Evolutionary conservation across 768 basidiomycete species (phyloP).

Genomic region (Xerocomus spinulosus): DNA sequence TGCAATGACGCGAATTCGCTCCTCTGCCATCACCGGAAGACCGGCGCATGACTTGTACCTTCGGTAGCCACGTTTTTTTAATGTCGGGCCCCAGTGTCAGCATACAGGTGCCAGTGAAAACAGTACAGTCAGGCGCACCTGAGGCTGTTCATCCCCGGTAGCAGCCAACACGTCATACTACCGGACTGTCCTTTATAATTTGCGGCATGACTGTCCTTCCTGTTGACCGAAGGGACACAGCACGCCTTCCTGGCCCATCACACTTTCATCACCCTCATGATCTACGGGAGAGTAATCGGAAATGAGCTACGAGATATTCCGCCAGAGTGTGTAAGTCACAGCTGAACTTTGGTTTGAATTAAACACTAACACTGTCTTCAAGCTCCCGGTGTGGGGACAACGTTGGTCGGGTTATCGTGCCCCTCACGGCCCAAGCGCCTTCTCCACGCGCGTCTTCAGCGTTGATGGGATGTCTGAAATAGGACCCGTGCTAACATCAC

Average conservation of each 20-base stretch:
- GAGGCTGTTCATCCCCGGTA: conserved; percentile 26
- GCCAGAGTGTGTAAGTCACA: conserved; percentile 23
- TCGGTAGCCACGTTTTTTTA: conserved; percentile 26
- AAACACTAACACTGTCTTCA: conserved; percentile 10
- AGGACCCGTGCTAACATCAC: conserved; percentile 17
- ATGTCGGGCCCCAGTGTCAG: conserved; percentile 15
- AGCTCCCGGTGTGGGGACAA: conserved; percentile 33
- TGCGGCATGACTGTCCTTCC: conserved; percentile 14
- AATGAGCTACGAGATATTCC: conserved; percentile 29
- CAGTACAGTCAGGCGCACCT: conserved; percentile 13
- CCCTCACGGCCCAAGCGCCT: conserved; percentile 26
- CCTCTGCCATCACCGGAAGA: conserved; percentile 14
- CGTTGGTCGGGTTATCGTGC: conserved; percentile 23
- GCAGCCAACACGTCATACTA: conserved; percentile 19
- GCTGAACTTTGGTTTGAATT: not conserved
- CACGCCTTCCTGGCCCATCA: conserved; percentile 13
- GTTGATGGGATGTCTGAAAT: conserved; percentile 21
- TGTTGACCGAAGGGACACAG: conserved; percentile 16
- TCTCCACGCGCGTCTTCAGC: conserved; percentile 19
- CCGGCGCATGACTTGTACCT: conserved; percentile 8
- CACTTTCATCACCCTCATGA: conserved; percentile 18
- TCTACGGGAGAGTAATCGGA: conserved; percentile 28
- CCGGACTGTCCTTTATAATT: conserved; percentile 25
- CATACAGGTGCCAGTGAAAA: conserved; percentile 14
- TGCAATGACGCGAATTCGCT: conserved; percentile 17